A percentile compares a stretch with the other conserved stretches of the same genome.
phyloP scores from a whole-genome alignment of 1,284 basidiomycete genomes.

The Papiliotrema fonsecae region DNA sequence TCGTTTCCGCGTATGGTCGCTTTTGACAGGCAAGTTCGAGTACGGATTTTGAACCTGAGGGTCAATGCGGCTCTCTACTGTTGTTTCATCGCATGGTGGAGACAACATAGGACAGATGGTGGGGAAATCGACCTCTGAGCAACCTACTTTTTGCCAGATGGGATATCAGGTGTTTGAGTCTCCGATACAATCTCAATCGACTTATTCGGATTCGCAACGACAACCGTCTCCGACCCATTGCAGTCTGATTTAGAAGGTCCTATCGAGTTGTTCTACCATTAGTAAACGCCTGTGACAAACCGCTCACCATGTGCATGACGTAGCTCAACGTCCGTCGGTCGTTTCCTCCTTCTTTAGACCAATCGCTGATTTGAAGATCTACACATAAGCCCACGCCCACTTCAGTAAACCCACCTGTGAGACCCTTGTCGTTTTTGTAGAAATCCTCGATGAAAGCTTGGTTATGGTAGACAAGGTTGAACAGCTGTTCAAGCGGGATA shows the following conservation, averaged over 20 bases:
- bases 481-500: slow-evolving; percentile 16
- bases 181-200: slow-evolving; percentile 22
- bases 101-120: too few relatives aligned
- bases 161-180: slow-evolving; percentile 21
- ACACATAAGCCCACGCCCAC: background rate
- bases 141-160: slow-evolving; percentile 24
- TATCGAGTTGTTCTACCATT: slow-evolving; percentile 18
- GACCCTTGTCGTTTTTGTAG: slow-evolving; percentile 13
- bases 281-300: background rate
- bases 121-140: background rate
- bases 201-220: slow-evolving; percentile 10
- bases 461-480: slow-evolving; percentile 21
- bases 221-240: slow-evolving; percentile 16
- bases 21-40: slow-evolving; percentile 21
- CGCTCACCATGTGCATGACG: slow-evolving; percentile 27
- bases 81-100: background rate
- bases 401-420: slow-evolving; percentile 17
- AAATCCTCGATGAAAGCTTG: slow-evolving; percentile 19
- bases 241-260: slow-evolving; percentile 22
- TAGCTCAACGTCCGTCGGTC: slow-evolving; percentile 16
- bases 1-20: slow-evolving; percentile 9
- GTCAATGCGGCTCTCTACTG: slow-evolving; percentile 2
- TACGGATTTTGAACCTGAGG: slow-evolving; percentile 17
- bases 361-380: slow-evolving; percentile 21
- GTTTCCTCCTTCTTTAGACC: too few relatives aligned